Evolutionary conservation across 106 monocot genomes (phyloP).

Genomic region (Apostasia ramifera): DNA sequence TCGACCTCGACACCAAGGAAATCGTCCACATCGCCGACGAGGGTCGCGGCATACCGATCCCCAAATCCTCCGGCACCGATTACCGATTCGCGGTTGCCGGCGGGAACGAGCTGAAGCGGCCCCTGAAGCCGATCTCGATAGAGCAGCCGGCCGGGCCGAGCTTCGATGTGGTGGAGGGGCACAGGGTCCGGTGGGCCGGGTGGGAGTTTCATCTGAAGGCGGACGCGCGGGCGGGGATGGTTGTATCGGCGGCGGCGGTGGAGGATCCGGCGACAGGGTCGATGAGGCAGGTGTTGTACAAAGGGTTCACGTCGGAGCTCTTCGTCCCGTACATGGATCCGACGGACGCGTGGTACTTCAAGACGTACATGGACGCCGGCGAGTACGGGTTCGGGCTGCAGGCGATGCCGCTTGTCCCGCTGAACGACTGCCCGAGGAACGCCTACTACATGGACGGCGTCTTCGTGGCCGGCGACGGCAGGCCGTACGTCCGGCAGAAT

Average conservation of each 20-base stretch:
- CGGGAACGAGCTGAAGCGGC: background rate
- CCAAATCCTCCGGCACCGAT: constrained; percentile 58
- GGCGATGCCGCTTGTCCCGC: constrained; percentile 80
- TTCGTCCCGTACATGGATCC: constrained; percentile 99
- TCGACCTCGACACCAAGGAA: constrained; percentile 74
- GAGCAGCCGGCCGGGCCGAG: constrained; percentile 85
- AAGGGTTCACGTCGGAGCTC: constrained; percentile 72
- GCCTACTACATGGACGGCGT: constrained; percentile 76
- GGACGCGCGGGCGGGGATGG: constrained; percentile 68
- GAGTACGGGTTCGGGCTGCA: constrained; percentile 94
- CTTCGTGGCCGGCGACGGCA: constrained; percentile 63
- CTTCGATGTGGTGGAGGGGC: constrained; percentile 41
- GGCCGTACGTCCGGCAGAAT: constrained; percentile 56
- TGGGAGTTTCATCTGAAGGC: constrained; percentile 88
- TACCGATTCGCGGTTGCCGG: constrained; percentile 35
- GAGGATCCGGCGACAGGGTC: constrained; percentile 51
- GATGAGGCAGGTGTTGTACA: constrained; percentile 57
- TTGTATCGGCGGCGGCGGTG: constrained; percentile 40
- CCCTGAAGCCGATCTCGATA: constrained; percentile 54
- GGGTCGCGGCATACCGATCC: constrained; percentile 55
- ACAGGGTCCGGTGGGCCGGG: constrained; percentile 65
- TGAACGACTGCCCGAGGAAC: constrained; percentile 88
- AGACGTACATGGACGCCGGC: constrained; percentile 96
- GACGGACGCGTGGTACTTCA: constrained; percentile 92
- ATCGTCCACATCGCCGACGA: constrained; percentile 49